Base-by-base conservation (phyloP, 2,329 filamentous ascomycete species). In the Pseudogymnoascus sp. region DNA sequence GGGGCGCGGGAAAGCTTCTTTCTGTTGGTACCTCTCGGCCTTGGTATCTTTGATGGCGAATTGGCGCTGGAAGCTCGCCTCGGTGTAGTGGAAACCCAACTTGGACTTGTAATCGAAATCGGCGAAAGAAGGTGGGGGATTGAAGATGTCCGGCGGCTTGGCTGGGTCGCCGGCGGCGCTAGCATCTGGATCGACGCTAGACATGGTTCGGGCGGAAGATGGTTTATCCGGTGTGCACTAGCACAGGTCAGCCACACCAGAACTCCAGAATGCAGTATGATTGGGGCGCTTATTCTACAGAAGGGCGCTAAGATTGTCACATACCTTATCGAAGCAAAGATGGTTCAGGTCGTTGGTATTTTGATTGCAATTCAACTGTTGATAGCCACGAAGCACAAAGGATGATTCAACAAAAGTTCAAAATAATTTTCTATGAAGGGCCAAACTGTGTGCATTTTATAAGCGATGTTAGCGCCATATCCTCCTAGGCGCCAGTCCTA, bases 11-110 rank as follows among this genome's bases (percentile, higher is more conserved):
- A 62, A 63, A 3, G 73, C 71, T 57, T 74, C 66, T 4, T 69
- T 68, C 60, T 74, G 73, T 61, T 74, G 73, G 67, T 71, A 74
- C 61, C 71, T 73, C 60, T 65, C 65, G n/a, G 67, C 54, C 7
- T 60, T 67, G 36, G 71, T 73, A 60, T 66, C 67, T 21, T 65
- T 65, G 14, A 64, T 36, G 3, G 65, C 63, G 10, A 31, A 4
- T 14, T 57, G 51, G n/a, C 6, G n/a, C n/a, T 57, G n/a, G 28
- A 31, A 57, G 51, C 51, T 57, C 2, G 4, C 25, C 28, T 57
- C 28, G n/a, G n/a, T 57, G 28, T 57, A 57, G 5, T 34, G 25
- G 3, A 57, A 57, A 7, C 51, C 51, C 0, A 6, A 2, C 3
- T 2, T 1, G 2, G 51, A 57, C 8, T 19, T 1, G 51, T 13